These are phyloP conservation scores for Solanum bulbocastanum DNA, from an alignment of 257 asterid genomes.

Conservation along the genomic window DNA sequence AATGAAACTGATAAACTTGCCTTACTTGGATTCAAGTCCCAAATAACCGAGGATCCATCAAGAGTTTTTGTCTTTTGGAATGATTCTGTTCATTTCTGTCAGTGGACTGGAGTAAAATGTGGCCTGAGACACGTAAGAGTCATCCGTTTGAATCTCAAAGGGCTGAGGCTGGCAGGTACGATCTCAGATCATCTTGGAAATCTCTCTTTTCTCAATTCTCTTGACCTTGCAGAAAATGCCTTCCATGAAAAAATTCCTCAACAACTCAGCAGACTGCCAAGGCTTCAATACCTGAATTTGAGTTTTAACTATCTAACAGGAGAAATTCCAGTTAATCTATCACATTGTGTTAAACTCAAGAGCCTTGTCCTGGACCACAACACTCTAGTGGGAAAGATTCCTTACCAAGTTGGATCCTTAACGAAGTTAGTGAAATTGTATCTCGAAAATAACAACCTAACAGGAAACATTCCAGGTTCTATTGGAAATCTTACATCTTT, in stretches of 20 bases:
- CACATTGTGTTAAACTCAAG: constrained; percentile 19
- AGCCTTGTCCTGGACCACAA: constrained; percentile 24
- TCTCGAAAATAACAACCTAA: constrained; percentile 32
- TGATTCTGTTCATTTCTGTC: constrained; percentile 17
- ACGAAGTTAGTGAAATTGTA: constrained; percentile 3
- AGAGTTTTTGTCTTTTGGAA: constrained; percentile 30
- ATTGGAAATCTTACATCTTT: constrained; percentile 20
- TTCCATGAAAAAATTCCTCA: constrained; percentile 23
- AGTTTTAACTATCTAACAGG: constrained; percentile 26
- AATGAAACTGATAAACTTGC: constrained; percentile 27
- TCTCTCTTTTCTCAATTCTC: constrained; percentile 22
- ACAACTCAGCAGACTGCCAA: constrained; percentile 22
- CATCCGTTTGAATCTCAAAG: constrained; percentile 20
- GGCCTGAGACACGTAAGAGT: constrained; percentile 13
- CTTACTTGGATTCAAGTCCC: constrained; percentile 33
- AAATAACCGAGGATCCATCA: constrained; percentile 29
- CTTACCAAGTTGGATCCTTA: constrained; percentile 7
- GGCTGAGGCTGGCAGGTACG: constrained; percentile 14
- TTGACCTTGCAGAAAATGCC: constrained; percentile 35
- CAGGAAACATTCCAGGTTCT: constrained; percentile 38
- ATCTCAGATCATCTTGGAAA: constrained; percentile 31
- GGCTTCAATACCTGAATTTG: constrained; percentile 22
- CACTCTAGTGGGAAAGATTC: constrained; percentile 14
- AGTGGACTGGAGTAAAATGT: constrained; percentile 46
- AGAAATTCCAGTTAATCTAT: constrained; percentile 22